Percentiles rank a stretch among this genome's conserved stretches.
These are phyloP conservation scores for Colletotrichum coccodes DNA, from an alignment of 2,329 filamentous ascomycete genomes.

Conservation along the genomic window DNA sequence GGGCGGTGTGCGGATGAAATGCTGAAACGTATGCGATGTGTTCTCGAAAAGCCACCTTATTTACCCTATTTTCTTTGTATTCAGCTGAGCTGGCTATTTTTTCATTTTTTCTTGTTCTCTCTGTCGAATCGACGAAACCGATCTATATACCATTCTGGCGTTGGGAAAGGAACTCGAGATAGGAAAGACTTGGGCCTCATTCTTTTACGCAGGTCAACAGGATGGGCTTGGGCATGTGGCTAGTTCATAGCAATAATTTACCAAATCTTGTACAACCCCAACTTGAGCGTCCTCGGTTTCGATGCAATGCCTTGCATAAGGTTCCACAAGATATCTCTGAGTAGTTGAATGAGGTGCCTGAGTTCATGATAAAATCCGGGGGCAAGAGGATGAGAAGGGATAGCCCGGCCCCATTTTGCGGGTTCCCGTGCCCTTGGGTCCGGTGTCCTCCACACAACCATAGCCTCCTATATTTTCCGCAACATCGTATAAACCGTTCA, in stretches of 20 bases:
- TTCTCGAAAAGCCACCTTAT: conserved; percentile 4
- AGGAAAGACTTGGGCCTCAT: conserved; percentile 15
- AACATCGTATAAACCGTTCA: neutral
- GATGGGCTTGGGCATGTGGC: conserved; percentile 7
- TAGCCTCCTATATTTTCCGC: neutral
- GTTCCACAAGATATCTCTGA: too few relatives aligned
- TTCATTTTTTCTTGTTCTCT: neutral
- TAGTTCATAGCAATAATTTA: conserved; percentile 30
- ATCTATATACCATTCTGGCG: conserved; percentile 35
- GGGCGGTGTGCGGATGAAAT: neutral
- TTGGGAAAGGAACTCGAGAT: conserved; percentile 28
- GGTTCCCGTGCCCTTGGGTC: conserved; percentile 18
- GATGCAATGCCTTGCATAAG: neutral
- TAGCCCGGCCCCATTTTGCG: conserved; percentile 6
- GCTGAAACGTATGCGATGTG: neutral
- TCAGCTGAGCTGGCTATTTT: conserved; percentile 23
- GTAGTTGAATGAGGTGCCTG: neutral
- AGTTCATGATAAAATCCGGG: neutral
- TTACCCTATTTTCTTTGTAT: conserved; percentile 22
- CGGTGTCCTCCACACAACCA: neutral
- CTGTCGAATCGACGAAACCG: conserved; percentile 12
- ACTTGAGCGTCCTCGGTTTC: neutral
- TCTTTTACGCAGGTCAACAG: conserved; percentile 1
- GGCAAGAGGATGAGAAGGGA: neutral
- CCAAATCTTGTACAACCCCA: conserved; percentile 13